phyloP scores from a whole-genome alignment of 768 basidiomycete species.

The Saitozyma sp. region DNA sequence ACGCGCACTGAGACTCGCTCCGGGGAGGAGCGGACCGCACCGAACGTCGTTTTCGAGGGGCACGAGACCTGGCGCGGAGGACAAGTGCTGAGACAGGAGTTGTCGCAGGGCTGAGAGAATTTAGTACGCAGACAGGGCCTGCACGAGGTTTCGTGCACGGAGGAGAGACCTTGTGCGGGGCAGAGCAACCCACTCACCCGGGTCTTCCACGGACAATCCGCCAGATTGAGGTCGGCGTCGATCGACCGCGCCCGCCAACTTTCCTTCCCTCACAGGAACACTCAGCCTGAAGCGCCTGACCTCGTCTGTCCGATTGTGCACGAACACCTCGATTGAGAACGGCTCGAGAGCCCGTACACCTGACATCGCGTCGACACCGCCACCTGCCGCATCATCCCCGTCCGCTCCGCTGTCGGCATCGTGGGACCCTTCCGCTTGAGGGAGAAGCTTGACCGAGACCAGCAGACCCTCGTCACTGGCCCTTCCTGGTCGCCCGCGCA shows the following conservation, averaged over 20 bases:
- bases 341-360: slow-evolving; percentile 31
- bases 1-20: slow-evolving; percentile 32
- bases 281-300: slow-evolving; percentile 41
- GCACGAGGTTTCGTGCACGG: neutral
- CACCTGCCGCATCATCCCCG: neutral
- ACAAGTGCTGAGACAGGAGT: slow-evolving; percentile 14
- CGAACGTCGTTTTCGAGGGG: slow-evolving; percentile 49
- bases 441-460: slow-evolving; percentile 39
- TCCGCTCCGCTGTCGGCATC: neutral
- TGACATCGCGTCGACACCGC: neutral
- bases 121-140: too few species aligned
- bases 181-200: slow-evolving; percentile 3
- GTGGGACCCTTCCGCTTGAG: neutral
- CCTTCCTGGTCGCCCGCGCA: neutral
- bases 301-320: slow-evolving; percentile 47
- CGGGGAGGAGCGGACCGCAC: slow-evolving; percentile 48
- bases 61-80: slow-evolving; percentile 36
- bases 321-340: slow-evolving; percentile 49
- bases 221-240: neutral
- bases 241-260: too few species aligned
- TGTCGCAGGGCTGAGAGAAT: slow-evolving; percentile 23
- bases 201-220: neutral
- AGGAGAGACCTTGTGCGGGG: neutral
- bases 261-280: slow-evolving; percentile 18
- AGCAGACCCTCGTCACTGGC: slow-evolving; percentile 33